Evolutionary conservation across 768 basidiomycete species (phyloP).

Genomic region (Amanita muscaria): DNA sequence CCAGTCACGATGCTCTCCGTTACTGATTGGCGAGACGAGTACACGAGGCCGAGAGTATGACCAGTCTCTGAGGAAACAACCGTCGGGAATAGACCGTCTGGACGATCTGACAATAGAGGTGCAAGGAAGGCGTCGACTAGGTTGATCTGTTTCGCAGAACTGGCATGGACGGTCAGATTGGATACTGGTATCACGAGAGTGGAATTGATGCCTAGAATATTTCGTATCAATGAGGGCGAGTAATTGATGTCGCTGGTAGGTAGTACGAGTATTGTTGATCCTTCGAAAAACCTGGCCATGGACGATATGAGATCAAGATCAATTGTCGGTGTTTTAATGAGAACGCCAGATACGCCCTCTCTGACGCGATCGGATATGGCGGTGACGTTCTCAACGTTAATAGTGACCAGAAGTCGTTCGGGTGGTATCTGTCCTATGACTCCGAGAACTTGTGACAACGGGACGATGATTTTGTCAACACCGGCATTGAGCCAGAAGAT

Average conservation of each 20-base stretch:
- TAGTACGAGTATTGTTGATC: slow-evolving; percentile 55
- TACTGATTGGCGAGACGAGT: slow-evolving; percentile 84
- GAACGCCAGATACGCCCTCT: slow-evolving; percentile 66
- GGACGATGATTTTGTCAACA: slow-evolving; percentile 70
- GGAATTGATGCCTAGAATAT: slow-evolving; percentile 48
- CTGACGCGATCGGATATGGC: slow-evolving; percentile 71
- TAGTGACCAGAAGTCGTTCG: slow-evolving; percentile 64
- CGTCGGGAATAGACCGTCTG: slow-evolving; percentile 90
- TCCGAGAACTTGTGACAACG: slow-evolving; percentile 55
- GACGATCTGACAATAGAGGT: slow-evolving; percentile 72
- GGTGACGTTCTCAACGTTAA: slow-evolving; percentile 65
- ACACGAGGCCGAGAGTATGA: slow-evolving; percentile 84
- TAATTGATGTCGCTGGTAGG: slow-evolving; percentile 41
- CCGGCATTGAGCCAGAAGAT: slow-evolving; percentile 69
- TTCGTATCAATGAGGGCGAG: slow-evolving; percentile 50
- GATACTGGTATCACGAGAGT: slow-evolving; percentile 65
- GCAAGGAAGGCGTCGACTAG: slow-evolving; percentile 83
- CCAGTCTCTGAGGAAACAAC: slow-evolving; percentile 77
- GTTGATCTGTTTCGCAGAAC: slow-evolving; percentile 54
- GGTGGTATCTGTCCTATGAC: slow-evolving; percentile 61
- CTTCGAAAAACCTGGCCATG: slow-evolving; percentile 64
- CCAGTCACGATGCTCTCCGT: slow-evolving; percentile 81
- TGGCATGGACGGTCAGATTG: slow-evolving; percentile 50
- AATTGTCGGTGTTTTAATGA: slow-evolving; percentile 65
- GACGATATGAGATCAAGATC: slow-evolving; percentile 74